phyloP scores from a whole-genome alignment of 768 basidiomycete species.

The Paxillus ammoniavirescens region DNA sequence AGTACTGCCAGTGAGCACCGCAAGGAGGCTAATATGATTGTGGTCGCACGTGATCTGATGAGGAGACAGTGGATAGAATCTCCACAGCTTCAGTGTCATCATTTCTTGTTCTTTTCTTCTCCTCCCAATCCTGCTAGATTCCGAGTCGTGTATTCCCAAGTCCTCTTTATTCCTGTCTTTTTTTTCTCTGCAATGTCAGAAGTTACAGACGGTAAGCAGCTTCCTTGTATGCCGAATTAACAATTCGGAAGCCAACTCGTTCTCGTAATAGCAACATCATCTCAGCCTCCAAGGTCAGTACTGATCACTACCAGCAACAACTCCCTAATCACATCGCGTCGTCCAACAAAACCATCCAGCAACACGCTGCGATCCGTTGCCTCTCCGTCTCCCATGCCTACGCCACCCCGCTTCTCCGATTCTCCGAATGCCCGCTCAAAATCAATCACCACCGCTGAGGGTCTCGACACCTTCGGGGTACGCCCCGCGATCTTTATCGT shows the following conservation, averaged over 20 bases:
- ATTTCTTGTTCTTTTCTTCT: neutral
- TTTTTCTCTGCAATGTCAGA: slow-evolving; percentile 8
- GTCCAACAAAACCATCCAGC: neutral
- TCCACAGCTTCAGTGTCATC: neutral
- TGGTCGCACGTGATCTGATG: neutral
- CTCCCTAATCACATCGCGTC: neutral
- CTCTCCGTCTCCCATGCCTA: slow-evolving; percentile 15
- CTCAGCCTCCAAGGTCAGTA: slow-evolving; percentile 2
- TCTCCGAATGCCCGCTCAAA: slow-evolving; percentile 80
- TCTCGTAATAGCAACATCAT: slow-evolving; percentile 6
- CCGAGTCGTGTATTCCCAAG: neutral
- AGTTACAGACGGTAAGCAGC: slow-evolving; percentile 11
- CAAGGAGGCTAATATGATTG: neutral
- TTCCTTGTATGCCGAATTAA: neutral
- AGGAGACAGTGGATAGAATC: neutral
- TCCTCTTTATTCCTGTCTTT: neutral
- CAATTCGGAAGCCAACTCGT: neutral
- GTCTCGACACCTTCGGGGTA: slow-evolving; percentile 75
- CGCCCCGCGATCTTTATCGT: slow-evolving; percentile 20
- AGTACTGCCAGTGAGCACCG: too few relatives aligned
- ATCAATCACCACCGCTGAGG: slow-evolving; percentile 74
- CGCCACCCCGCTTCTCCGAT: slow-evolving; percentile 42
- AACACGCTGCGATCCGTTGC: slow-evolving; percentile 3
- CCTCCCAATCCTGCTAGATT: neutral
- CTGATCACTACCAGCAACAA: neutral